A percentile compares a stretch with the other conserved stretches of the same genome.
Conservation (phyloP, 2,329 filamentous ascomycete genomes). For the Plectosphaerella sp. region DNA sequence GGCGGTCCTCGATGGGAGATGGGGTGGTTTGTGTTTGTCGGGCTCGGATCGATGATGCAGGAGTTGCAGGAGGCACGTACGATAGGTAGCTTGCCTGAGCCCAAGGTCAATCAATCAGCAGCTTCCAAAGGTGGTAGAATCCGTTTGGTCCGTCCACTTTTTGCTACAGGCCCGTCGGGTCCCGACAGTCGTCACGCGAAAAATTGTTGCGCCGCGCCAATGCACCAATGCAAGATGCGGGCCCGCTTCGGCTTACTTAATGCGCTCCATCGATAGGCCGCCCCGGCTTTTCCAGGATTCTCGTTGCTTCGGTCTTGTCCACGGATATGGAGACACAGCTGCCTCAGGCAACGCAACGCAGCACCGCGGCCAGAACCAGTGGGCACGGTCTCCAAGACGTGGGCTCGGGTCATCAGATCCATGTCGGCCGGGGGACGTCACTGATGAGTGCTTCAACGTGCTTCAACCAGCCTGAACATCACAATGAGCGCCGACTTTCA, state of each 20-base stretch:
- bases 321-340: no score
- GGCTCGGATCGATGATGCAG: neutral
- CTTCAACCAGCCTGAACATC: neutral
- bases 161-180: constrained; percentile 5
- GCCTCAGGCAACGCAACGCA: no score
- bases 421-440: neutral
- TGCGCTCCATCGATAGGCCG: neutral
- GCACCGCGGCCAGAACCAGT: no score
- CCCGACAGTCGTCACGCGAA: constrained; percentile 6
- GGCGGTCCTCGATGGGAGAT: neutral
- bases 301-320: no score
- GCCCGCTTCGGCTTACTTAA: neutral
- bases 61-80: neutral
- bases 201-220: constrained; percentile 12
- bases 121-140: neutral
- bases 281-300: no score
- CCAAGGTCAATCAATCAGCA: constrained; percentile 4
- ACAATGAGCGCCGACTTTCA: constrained; percentile 44
- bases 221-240: neutral
- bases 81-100: neutral
- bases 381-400: neutral
- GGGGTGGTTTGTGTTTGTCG: neutral
- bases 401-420: neutral
- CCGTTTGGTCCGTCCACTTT: constrained; percentile 6
- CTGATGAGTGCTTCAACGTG: neutral